These are phyloP conservation scores for Rauvolfia tetraphylla DNA, from an alignment of 257 asterid genomes.

Conservation along the genomic window DNA sequence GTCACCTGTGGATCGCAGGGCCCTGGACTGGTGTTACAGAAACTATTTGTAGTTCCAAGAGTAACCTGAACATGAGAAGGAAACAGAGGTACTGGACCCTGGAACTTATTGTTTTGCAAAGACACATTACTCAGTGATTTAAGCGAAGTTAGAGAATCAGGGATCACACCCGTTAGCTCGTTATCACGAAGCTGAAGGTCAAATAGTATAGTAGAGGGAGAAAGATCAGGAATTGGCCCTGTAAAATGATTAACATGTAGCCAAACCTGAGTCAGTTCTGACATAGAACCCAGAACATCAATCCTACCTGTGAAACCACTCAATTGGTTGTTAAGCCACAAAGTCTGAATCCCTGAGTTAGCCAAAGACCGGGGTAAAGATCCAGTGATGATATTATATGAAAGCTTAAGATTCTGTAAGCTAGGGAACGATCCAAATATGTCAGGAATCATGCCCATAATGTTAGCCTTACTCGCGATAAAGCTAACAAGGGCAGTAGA, in stretches of 20 bases:
- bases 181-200: slow-evolving; percentile 71
- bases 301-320: slow-evolving; percentile 53
- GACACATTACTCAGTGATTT: slow-evolving; percentile 42
- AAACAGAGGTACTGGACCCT: slow-evolving; percentile 72
- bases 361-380: slow-evolving; percentile 51
- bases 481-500: slow-evolving; percentile 45
- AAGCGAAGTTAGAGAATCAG: slow-evolving; percentile 50
- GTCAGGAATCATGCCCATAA: slow-evolving; percentile 63
- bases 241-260: slow-evolving; percentile 61
- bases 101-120: slow-evolving; percentile 57
- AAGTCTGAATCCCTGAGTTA: slow-evolving; percentile 44
- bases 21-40: slow-evolving; percentile 57
- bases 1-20: slow-evolving; percentile 72
- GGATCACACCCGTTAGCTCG: slow-evolving; percentile 62
- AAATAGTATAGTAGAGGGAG: slow-evolving; percentile 35
- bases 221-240: slow-evolving; percentile 77
- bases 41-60: slow-evolving; percentile 45
- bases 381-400: slow-evolving; percentile 69
- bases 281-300: slow-evolving; percentile 51
- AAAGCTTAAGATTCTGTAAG: slow-evolving; percentile 49
- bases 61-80: slow-evolving; percentile 25
- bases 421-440: slow-evolving; percentile 54
- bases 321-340: slow-evolving; percentile 65
- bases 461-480: slow-evolving; percentile 43
- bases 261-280: slow-evolving; percentile 44